These are phyloP conservation scores for Claviceps pusilla DNA, from an alignment of 2,329 filamentous ascomycete genomes.

Conservation along the genomic window DNA sequence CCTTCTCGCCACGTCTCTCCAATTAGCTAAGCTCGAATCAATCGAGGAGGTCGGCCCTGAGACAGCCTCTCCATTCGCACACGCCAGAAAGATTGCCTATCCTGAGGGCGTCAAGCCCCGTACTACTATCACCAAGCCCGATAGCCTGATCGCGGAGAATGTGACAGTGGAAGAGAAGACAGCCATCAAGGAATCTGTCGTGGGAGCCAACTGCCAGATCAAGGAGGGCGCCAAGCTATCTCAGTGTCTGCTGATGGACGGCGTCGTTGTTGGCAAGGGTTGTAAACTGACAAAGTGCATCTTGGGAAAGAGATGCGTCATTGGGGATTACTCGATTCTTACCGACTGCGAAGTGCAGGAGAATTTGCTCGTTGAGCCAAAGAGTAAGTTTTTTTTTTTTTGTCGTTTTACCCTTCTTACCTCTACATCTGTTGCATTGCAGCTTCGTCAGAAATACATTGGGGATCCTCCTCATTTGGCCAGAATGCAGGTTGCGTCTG, in stretches of 20 bases:
- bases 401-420: neutral
- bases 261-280: conserved; percentile 67
- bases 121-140: conserved; percentile 67
- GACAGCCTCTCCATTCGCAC: conserved; percentile 57
- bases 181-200: conserved; percentile 82
- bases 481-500: no score
- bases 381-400: conserved; percentile 28
- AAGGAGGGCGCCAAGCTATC: conserved; percentile 70
- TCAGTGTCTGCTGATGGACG: conserved; percentile 88
- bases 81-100: conserved; percentile 66
- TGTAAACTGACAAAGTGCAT: conserved; percentile 81
- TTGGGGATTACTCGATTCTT: conserved; percentile 69
- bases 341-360: conserved; percentile 89
- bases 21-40: conserved; percentile 70
- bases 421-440: neutral
- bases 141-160: conserved; percentile 76
- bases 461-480: neutral
- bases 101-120: conserved; percentile 66
- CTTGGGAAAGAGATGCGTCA: conserved; percentile 61
- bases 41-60: conserved; percentile 46
- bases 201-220: conserved; percentile 79
- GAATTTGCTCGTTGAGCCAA: conserved; percentile 71
- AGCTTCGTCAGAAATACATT: neutral
- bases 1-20: conserved; percentile 66
- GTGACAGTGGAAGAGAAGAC: conserved; percentile 78